phyloP scores from a whole-genome alignment of 208 protist species.

The Phytomonas serpens region DNA sequence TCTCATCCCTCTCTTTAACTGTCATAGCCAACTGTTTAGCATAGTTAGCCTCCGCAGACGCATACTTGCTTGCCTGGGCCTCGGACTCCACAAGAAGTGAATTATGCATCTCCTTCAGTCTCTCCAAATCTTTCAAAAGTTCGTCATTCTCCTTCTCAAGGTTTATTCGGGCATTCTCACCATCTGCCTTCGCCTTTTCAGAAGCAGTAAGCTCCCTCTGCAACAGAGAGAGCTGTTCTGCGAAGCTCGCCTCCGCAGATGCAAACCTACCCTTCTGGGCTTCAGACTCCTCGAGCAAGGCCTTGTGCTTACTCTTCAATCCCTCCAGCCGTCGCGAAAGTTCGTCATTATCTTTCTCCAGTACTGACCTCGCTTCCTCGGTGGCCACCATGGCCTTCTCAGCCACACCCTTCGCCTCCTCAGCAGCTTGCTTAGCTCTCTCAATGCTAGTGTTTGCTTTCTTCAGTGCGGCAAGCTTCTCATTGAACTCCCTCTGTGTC shows the following conservation, averaged over 20 bases:
- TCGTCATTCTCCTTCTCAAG: background rate
- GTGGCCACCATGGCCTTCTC: background rate
- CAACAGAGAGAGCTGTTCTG: background rate
- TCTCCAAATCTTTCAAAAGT: background rate
- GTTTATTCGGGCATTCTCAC: too few species aligned
- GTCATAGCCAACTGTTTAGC: background rate
- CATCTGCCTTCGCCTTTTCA: too few species aligned
- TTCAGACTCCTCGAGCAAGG: background rate
- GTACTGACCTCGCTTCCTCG: background rate
- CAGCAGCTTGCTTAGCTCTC: background rate
- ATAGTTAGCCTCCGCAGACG: background rate
- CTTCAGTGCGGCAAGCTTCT: background rate
- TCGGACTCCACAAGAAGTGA: conserved; percentile 1
- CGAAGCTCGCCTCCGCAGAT: background rate
- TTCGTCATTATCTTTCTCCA: conserved; percentile 14
- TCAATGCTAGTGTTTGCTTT: background rate
- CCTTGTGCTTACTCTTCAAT: background rate
- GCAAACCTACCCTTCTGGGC: background rate
- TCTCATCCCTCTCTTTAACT: conserved; percentile 11
- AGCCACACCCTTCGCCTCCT: background rate
- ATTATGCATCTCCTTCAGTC: background rate
- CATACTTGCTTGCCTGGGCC: background rate
- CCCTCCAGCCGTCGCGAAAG: conserved; percentile 12
- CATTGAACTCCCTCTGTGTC: background rate
- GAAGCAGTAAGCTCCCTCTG: too few species aligned